Percentiles rank a stretch among this genome's conserved stretches.
Conservation (phyloP, 805 yeast species). For the Sugiyamaella mastotermitis region DNA sequence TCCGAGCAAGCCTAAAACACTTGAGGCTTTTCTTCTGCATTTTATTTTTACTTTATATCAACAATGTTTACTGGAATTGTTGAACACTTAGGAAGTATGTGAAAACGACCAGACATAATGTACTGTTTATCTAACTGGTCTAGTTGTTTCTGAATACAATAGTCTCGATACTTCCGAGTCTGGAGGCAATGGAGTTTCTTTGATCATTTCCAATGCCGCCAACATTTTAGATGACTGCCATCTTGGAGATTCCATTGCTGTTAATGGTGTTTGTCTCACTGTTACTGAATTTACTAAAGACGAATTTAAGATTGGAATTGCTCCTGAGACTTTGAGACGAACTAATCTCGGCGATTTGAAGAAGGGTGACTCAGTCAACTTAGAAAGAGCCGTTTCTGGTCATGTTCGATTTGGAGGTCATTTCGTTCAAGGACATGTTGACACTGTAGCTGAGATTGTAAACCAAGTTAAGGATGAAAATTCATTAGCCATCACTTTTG, state of each 20-base stretch:
- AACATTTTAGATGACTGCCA: slow-evolving; percentile 72
- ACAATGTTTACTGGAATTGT: slow-evolving; percentile 92
- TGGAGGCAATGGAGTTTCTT: slow-evolving; percentile 71
- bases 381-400: slow-evolving; percentile 84
- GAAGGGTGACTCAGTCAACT: slow-evolving; percentile 61
- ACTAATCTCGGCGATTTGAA: slow-evolving; percentile 64
- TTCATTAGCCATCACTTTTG: slow-evolving; percentile 69
- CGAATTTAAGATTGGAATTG: slow-evolving; percentile 80
- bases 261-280: slow-evolving; percentile 87
- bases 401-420: slow-evolving; percentile 94
- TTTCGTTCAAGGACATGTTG: slow-evolving; percentile 96
- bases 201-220: slow-evolving; percentile 57
- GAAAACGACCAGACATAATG: slow-evolving; percentile 1
- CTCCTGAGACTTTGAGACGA: slow-evolving; percentile 85
- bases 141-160: slow-evolving; percentile 41
- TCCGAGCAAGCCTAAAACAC: too few species aligned
- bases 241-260: slow-evolving; percentile 88
- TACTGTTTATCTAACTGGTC: slow-evolving; percentile 24
- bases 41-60: too few species aligned
- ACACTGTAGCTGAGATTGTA: slow-evolving; percentile 70
- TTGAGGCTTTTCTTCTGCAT: too few species aligned
- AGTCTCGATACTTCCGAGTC: slow-evolving; percentile 42
- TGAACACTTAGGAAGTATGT: slow-evolving; percentile 64
- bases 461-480: slow-evolving; percentile 55
- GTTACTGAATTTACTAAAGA: slow-evolving; percentile 68